Conservation (phyloP, 2,329 filamentous ascomycete species). For the Penicillium sumatraense region DNA sequence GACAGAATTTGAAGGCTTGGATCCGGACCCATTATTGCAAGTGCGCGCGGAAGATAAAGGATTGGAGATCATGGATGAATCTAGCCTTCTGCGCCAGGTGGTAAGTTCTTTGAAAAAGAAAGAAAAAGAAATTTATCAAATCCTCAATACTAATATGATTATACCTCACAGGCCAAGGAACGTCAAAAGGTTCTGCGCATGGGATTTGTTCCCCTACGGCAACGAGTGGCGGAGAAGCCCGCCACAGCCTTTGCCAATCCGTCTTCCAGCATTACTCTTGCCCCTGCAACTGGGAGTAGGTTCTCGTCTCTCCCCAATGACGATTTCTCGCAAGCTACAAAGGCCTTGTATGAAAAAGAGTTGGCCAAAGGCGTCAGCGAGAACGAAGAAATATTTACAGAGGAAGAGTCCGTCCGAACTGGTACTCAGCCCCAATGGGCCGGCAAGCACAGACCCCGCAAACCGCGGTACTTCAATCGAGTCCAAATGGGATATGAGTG, state of each 20-base stretch:
- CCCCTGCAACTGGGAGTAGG: slow-evolving; percentile 63
- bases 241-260: slow-evolving; percentile 37
- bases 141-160: not conserved
- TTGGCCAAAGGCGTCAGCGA: slow-evolving; percentile 88
- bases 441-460: slow-evolving; percentile 82
- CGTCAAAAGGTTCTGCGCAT: slow-evolving; percentile 66
- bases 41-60: slow-evolving; percentile 66
- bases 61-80: slow-evolving; percentile 62
- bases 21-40: slow-evolving; percentile 70
- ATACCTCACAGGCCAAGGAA: slow-evolving; percentile 52
- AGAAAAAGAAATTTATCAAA: not conserved
- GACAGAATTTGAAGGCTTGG: slow-evolving; percentile 53
- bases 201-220: slow-evolving; percentile 68
- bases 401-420: slow-evolving; percentile 77
- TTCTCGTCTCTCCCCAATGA: slow-evolving; percentile 73
- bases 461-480: slow-evolving; percentile 95
- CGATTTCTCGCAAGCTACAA: slow-evolving; percentile 84
- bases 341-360: slow-evolving; percentile 88
- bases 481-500: slow-evolving; percentile 99
- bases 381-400: slow-evolving; percentile 93
- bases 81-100: slow-evolving; percentile 61
- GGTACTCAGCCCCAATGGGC: slow-evolving; percentile 75
- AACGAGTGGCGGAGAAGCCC: slow-evolving; percentile 44
- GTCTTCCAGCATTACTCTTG: slow-evolving; percentile 47
- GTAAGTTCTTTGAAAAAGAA: slow-evolving; percentile 50